Evolutionary conservation across 257 asterid species (phyloP).

Genomic region (Agastache rugosa): DNA sequence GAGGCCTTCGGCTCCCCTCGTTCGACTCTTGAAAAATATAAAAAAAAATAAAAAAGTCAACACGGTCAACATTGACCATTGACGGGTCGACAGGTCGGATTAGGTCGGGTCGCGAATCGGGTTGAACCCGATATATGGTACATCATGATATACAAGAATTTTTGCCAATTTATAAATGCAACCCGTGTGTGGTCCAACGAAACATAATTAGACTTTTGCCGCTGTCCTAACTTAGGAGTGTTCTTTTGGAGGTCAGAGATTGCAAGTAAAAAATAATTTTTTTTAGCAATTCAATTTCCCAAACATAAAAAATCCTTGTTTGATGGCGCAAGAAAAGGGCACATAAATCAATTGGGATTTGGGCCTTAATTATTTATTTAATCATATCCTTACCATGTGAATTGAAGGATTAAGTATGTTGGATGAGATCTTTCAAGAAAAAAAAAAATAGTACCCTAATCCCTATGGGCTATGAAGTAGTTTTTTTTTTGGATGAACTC

Average conservation of each 20-base stretch:
- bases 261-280: neutral
- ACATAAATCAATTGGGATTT: conserved; percentile 31
- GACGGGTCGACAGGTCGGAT: no score
- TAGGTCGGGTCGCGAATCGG: no score
- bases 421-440: no score
- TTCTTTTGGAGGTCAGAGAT: neutral
- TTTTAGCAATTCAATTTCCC: conserved; percentile 33
- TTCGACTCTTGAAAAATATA: no score
- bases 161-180: no score
- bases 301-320: conserved; percentile 38
- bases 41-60: no score
- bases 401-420: conserved; percentile 35
- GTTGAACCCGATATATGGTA: no score
- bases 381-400: conserved; percentile 21
- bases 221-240: neutral
- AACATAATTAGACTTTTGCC: conserved; percentile 11
- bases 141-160: no score
- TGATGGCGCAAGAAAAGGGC: conserved; percentile 55
- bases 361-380: conserved; percentile 35
- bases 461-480: conserved; percentile 8
- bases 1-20: no score
- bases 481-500: no score
- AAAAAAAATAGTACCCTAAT: no score
- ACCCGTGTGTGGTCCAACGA: neutral
- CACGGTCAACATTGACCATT: no score